Base-by-base conservation (phyloP, 306 rosid species). In the Ormosia semicastrata region DNA sequence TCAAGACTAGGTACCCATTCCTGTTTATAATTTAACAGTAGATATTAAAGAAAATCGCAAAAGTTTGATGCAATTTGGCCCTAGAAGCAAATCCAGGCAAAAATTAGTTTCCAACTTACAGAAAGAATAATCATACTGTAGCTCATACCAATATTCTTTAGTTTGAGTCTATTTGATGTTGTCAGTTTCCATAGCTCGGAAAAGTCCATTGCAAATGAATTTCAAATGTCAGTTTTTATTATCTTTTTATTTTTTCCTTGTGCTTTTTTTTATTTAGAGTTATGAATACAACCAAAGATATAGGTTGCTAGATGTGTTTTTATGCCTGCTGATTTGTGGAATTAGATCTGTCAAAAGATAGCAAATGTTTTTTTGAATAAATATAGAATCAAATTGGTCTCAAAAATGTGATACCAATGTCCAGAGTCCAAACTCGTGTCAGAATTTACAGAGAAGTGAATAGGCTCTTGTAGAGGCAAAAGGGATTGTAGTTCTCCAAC, bases 1-100 rank as follows among this genome's bases (percentile, higher is more conserved):
- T 87, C 79, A 87, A 87, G 82, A 4, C 43, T 4, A 87, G 90
- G 87, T 87, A 83, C 37, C 34, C 11, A 9, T 65, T 63, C n/a
- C 30, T 36, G 49, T 68, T n/a, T 53, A 62, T 32, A 44, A 18
- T 50, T 64, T 71, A 32, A 53, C 44, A 4, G 4, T 65, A 46
- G 24, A 78, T 86, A 34, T 65, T 24, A 40, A 2, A 14, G 24
- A 41, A 56, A 37, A 54, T 36, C 29, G 14, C 72, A 14, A 24
- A 57, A 40, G 36, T 40, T 66, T 0, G 62, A 37, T 57, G 53
- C 13, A 4, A 68, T 46, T 69, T 60, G 44, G 41, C 24, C 60
- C 39, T 50, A 15, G 50, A 52, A 60, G 15, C 68, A 14, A 75
- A 12, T 41, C 49, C 41, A 3, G 60, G 58, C 14, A 69, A 54